Conservation (phyloP, 1,284 basidiomycete genomes). For the Cryptococcus wingfieldii region DNA sequence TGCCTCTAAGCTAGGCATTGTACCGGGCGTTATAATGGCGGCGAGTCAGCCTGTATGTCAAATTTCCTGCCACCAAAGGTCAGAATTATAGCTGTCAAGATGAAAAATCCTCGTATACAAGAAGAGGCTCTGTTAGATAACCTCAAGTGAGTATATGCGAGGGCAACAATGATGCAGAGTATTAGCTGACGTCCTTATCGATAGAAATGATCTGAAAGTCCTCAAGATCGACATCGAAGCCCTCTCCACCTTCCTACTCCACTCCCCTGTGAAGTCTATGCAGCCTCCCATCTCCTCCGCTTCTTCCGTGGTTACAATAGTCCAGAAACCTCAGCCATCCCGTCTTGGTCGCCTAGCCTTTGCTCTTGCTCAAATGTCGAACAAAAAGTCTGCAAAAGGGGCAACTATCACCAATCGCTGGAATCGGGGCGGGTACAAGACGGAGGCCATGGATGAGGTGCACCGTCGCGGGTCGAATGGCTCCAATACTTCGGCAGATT, state of each 20-base stretch:
- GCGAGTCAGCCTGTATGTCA: too few species aligned
- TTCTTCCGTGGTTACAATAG: background rate
- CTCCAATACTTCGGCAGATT: conserved; percentile 12
- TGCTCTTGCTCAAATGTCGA: background rate
- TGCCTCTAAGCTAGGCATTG: too few species aligned
- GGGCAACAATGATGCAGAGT: too few species aligned
- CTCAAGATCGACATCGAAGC: background rate
- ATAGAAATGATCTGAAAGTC: background rate
- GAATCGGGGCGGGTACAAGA: background rate
- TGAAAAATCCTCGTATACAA: background rate
- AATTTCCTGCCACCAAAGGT: too few species aligned
- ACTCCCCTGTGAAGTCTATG: background rate
- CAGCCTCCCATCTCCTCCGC: background rate
- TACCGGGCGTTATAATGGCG: too few species aligned
- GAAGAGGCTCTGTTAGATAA: background rate
- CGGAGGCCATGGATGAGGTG: conserved; percentile 1
- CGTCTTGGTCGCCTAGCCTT: conserved; percentile 2
- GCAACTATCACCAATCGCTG: background rate
- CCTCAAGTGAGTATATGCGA: background rate
- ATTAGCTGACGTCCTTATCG: too few species aligned
- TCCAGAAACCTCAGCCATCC: background rate
- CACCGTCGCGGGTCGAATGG: background rate
- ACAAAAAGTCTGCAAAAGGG: background rate
- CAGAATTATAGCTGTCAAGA: background rate
- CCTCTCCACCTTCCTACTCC: background rate